Conservation (phyloP, 805 yeast genomes). For the Babjeviella inositovora region DNA sequence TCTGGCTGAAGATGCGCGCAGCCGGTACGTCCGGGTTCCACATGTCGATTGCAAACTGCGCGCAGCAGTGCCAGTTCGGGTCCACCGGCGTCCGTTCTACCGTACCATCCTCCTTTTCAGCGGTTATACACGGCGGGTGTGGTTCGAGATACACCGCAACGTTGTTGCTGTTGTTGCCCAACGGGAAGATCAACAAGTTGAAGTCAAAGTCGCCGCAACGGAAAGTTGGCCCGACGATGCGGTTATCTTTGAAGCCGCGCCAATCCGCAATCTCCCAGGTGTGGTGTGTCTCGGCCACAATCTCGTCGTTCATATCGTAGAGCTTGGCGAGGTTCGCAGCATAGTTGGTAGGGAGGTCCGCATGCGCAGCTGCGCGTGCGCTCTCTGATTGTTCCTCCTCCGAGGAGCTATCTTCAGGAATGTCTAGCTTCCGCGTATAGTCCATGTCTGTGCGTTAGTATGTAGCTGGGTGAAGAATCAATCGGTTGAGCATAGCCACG, state of each 20-base stretch:
- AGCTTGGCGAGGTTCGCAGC: neutral
- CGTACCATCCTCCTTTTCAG: slow-evolving; percentile 7
- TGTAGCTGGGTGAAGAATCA: too few species aligned
- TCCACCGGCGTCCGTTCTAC: slow-evolving; percentile 12
- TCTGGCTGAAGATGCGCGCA: slow-evolving; percentile 40
- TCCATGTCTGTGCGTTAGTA: too few species aligned
- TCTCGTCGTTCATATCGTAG: neutral
- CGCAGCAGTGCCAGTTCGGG: slow-evolving; percentile 75
- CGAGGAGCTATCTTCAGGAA: too few species aligned
- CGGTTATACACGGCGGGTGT: slow-evolving; percentile 17
- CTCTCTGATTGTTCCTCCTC: too few species aligned
- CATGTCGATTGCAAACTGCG: slow-evolving; percentile 72
- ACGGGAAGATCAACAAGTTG: slow-evolving; percentile 64
- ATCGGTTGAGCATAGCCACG: too few species aligned
- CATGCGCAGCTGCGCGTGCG: too few species aligned
- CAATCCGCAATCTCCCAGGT: slow-evolving; percentile 39
- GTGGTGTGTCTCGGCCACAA: slow-evolving; percentile 8
- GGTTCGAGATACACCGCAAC: slow-evolving; percentile 77
- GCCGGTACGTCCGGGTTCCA: slow-evolving; percentile 69
- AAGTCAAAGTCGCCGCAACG: slow-evolving; percentile 48
- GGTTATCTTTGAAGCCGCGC: slow-evolving; percentile 20
- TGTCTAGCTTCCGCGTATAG: too few species aligned
- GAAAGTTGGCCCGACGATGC: slow-evolving; percentile 22
- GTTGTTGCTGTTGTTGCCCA: slow-evolving; percentile 43
- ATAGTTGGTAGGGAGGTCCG: too few species aligned